Conservation (phyloP, 2,329 filamentous ascomycete genomes). For the Fusarium xylarioides region DNA sequence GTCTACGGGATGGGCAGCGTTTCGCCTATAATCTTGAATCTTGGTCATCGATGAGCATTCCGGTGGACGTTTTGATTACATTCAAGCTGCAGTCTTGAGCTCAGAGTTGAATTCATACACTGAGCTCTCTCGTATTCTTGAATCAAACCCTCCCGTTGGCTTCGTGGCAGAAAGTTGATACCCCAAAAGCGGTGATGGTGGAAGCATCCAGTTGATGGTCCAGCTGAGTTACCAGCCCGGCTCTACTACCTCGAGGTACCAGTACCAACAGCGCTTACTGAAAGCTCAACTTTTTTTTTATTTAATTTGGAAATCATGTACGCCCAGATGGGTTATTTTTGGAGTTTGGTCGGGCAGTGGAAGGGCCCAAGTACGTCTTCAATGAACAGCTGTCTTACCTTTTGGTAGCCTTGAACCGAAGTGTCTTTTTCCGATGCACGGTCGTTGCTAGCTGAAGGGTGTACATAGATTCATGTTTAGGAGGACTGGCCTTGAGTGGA, state of each 20-base stretch:
- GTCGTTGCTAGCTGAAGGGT: constrained; percentile 21
- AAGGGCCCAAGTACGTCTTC: constrained; percentile 13
- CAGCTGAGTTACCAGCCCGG: constrained; percentile 25
- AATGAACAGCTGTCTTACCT: constrained; percentile 20
- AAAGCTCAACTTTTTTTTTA: constrained; percentile 25
- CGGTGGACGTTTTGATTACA: constrained; percentile 11
- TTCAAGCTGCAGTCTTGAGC: constrained; percentile 24
- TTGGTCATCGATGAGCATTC: constrained; percentile 14
- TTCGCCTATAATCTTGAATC: constrained; percentile 31
- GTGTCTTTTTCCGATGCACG: constrained; percentile 8
- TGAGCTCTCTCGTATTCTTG: constrained; percentile 37
- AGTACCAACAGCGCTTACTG: constrained; percentile 30
- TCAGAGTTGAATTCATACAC: constrained; percentile 27
- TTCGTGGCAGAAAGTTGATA: constrained; percentile 50
- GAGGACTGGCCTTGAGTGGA: constrained; percentile 15
- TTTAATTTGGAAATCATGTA: constrained; percentile 30
- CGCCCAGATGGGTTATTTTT: constrained; percentile 20
- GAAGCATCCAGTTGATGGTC: constrained; percentile 35
- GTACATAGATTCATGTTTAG: constrained; percentile 3
- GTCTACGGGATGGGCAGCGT: constrained; percentile 6
- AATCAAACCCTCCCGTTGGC: constrained; percentile 38
- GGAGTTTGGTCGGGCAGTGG: constrained; percentile 31
- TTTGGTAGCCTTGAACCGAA: constrained; percentile 24
- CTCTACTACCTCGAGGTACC: constrained; percentile 16
- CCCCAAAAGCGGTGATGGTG: constrained; percentile 45